Percentiles rank a stretch among this genome's conserved stretches.
Conservation (phyloP, 345 rosid species). For the Pistacia atlantica region DNA sequence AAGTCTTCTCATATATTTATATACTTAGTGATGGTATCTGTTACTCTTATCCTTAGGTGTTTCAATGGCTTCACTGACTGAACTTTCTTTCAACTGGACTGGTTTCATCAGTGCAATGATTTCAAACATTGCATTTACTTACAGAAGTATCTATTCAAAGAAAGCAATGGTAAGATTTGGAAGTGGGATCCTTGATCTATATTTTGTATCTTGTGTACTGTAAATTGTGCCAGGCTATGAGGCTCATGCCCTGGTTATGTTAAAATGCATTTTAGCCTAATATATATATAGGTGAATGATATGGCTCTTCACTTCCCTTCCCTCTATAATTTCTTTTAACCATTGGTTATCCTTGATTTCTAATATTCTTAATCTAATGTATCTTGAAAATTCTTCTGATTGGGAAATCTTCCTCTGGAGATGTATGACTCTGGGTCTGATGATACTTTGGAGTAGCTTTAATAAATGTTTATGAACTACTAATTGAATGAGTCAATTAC, state of each 20-base stretch:
- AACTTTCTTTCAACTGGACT: slow-evolving; percentile 59
- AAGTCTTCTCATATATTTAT: too few relatives aligned
- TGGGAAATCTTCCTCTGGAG: not conserved
- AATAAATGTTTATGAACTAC: not conserved
- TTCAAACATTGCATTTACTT: slow-evolving; percentile 54
- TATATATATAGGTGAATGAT: not conserved
- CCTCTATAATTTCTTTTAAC: not conserved
- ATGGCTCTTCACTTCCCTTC: not conserved
- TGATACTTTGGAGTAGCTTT: not conserved
- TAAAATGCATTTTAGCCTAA: not conserved
- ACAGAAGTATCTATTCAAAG: slow-evolving; percentile 57
- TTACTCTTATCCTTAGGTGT: slow-evolving; percentile 38
- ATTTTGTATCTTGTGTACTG: not conserved
- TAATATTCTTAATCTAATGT: not conserved
- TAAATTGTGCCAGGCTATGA: not conserved
- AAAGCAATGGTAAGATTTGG: slow-evolving; percentile 49
- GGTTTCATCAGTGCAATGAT: slow-evolving; percentile 60
- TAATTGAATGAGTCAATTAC: not conserved
- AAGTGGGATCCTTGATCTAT: not conserved
- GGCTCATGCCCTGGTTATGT: not conserved
- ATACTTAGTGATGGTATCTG: slow-evolving; percentile 16
- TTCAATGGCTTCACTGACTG: slow-evolving; percentile 58
- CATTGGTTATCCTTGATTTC: not conserved
- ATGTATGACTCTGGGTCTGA: not conserved
- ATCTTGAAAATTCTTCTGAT: not conserved